Evolutionary conservation across 2,329 filamentous ascomycete species (phyloP).

Genomic region (Microcyclospora pomicola): DNA sequence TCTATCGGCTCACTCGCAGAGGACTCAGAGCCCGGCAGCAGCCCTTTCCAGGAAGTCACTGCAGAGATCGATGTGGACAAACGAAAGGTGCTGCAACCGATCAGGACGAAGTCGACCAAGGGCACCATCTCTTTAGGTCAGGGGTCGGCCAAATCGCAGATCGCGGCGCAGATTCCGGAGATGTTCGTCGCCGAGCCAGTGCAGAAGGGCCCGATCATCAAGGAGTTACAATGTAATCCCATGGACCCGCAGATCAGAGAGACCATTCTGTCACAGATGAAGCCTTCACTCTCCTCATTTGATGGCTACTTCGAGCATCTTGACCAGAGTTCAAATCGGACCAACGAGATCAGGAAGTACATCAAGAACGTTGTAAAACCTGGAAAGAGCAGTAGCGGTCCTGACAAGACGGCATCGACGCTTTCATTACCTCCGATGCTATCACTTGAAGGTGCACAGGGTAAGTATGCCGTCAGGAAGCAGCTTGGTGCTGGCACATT

Average conservation of each 20-base stretch:
- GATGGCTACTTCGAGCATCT: slow-evolving; percentile 66
- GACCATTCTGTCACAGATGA: slow-evolving; percentile 59
- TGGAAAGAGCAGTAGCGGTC: slow-evolving; percentile 37
- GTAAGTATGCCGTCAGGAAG: slow-evolving; percentile 63
- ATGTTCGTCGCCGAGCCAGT: slow-evolving; percentile 27
- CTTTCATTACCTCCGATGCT: slow-evolving; percentile 49
- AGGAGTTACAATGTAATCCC: slow-evolving; percentile 76
- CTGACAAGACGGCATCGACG: slow-evolving; percentile 48
- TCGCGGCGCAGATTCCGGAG: slow-evolving; percentile 13
- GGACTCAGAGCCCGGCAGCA: slow-evolving; percentile 44
- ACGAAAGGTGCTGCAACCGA: slow-evolving; percentile 37
- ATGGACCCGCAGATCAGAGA: slow-evolving; percentile 62
- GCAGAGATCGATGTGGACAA: slow-evolving; percentile 32
- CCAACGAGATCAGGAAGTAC: slow-evolving; percentile 67
- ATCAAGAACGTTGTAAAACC: slow-evolving; percentile 52
- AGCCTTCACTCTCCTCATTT: slow-evolving; percentile 61
- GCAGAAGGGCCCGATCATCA: slow-evolving; percentile 59
- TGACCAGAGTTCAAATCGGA: slow-evolving; percentile 48
- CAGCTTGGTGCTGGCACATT: slow-evolving; percentile 90
- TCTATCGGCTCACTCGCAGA: slow-evolving; percentile 26
- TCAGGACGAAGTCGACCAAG: slow-evolving; percentile 35
- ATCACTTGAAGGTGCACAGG: slow-evolving; percentile 49
- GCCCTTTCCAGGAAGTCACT: slow-evolving; percentile 53
- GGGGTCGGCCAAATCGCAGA: slow-evolving; percentile 20
- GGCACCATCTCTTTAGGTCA: slow-evolving; percentile 24